Conservation (phyloP, 148 eudicot species). For the Euryodendron excelsum region DNA sequence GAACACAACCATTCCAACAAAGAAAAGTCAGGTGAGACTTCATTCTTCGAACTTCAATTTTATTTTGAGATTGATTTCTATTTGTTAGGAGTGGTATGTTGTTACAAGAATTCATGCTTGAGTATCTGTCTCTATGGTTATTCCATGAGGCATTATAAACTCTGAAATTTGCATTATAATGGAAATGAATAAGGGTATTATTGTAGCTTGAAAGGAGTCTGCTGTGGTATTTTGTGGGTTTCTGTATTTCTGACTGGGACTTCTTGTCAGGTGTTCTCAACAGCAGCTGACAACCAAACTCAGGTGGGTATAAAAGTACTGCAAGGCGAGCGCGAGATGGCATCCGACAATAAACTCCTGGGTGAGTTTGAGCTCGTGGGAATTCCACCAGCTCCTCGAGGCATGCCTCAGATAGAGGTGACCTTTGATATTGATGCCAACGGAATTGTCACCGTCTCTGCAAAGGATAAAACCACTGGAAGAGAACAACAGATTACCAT, state of each 20-base stretch:
- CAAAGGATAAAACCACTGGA: conserved; percentile 83
- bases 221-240: neutral
- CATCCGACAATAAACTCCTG: conserved; percentile 75
- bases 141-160: neutral
- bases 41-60: neutral
- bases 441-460: conserved; percentile 90
- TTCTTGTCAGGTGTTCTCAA: conserved; percentile 71
- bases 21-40: conserved; percentile 80
- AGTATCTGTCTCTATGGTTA: neutral
- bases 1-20: conserved; percentile 93
- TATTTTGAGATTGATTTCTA: neutral
- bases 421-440: conserved; percentile 98
- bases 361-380: conserved; percentile 98
- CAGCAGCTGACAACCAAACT: conserved; percentile 98
- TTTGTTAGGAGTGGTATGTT: neutral
- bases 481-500: conserved; percentile 95
- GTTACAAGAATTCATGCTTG: neutral
- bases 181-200: neutral
- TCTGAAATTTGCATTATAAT: neutral
- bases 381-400: conserved; percentile 95
- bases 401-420: conserved; percentile 93
- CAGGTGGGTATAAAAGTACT: conserved; percentile 94
- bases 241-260: neutral
- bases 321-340: conserved; percentile 99
- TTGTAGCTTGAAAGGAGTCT: no score